Conservation (phyloP, 345 rosid species). For the Camelina laxa region DNA sequence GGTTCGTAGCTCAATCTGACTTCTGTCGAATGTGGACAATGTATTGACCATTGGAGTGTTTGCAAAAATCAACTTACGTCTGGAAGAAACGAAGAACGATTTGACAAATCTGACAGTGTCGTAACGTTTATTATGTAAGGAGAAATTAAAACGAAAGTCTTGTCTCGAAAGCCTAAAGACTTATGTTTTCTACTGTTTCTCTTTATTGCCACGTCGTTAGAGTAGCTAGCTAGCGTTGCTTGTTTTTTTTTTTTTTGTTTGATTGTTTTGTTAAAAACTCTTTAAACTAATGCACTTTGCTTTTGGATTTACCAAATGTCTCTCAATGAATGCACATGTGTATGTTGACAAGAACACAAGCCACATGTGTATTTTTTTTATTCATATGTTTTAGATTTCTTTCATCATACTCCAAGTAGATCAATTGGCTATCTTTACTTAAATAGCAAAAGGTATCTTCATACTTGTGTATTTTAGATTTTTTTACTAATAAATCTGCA, state of each 20-base stretch:
- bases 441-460: neutral
- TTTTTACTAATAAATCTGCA: neutral
- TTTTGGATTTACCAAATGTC: conserved; percentile 9
- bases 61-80: neutral
- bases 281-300: neutral
- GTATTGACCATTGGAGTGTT: neutral
- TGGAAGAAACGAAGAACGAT: neutral
- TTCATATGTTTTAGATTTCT: neutral
- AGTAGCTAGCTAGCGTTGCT: neutral
- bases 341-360: neutral
- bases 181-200: neutral
- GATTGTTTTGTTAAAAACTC: neutral
- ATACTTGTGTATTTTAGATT: neutral
- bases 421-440: neutral
- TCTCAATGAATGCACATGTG: conserved; percentile 1
- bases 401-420: neutral
- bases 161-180: neutral
- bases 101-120: neutral
- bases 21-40: neutral
- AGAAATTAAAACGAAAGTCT: neutral
- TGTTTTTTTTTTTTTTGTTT: neutral
- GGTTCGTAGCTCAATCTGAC: neutral
- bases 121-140: neutral
- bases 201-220: neutral
- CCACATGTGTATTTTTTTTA: neutral